Conservation (phyloP, 1,284 basidiomycete genomes). For the Moesziomyces sp. region DNA sequence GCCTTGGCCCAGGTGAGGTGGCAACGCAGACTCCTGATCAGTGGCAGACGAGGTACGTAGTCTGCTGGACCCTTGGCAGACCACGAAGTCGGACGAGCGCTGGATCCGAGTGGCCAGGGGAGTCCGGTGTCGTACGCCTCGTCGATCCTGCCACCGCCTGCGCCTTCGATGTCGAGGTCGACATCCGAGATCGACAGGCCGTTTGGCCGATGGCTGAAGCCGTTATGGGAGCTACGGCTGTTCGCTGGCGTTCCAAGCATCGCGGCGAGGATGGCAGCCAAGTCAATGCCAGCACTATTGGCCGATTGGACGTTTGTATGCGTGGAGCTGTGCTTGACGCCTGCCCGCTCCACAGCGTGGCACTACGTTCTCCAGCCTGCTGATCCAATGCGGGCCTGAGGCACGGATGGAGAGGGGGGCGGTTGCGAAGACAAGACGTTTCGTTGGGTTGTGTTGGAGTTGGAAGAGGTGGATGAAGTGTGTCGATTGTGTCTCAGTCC, state of each 20-base stretch:
- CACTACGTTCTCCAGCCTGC: too few species aligned
- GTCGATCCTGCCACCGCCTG: constrained; percentile 54
- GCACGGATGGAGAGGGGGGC: too few species aligned
- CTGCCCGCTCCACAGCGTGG: too few species aligned
- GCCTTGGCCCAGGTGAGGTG: constrained; percentile 57
- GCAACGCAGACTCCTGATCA: constrained; percentile 30
- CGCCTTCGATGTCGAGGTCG: constrained; percentile 65
- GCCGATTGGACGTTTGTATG: too few species aligned
- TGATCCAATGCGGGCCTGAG: too few species aligned
- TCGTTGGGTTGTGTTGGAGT: too few species aligned
- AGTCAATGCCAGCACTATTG: too few species aligned
- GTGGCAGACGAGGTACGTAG: constrained; percentile 39
- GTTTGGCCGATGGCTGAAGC: constrained; percentile 29
- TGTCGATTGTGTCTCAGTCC: too few species aligned
- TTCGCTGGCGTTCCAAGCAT: constrained; percentile 46
- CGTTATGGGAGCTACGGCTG: constrained; percentile 33
- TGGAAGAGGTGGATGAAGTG: too few species aligned
- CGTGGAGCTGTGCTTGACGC: too few species aligned
- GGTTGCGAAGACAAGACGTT: too few species aligned
- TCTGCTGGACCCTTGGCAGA: constrained; percentile 60
- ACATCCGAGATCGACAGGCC: constrained; percentile 46
- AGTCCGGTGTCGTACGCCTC: constrained; percentile 62
- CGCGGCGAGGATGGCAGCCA: neutral
- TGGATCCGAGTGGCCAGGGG: constrained; percentile 37
- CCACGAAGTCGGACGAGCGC: constrained; percentile 42